Percentiles rank a stretch among this genome's conserved stretches.
phyloP scores from a whole-genome alignment of 164 flowering plant species.

The Piper longum region DNA sequence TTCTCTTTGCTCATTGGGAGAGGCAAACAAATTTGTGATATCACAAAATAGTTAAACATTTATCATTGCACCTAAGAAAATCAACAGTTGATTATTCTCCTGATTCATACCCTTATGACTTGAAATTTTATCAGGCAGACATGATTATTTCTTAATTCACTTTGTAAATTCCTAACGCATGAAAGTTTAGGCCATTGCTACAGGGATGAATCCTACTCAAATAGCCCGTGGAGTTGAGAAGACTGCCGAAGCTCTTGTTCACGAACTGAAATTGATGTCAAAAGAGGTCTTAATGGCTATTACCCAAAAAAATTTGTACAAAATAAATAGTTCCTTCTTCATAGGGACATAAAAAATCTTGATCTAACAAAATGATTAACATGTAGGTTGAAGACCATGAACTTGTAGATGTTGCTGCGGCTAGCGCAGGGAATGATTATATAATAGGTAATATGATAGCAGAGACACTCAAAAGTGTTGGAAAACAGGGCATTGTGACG shows the following conservation, averaged over 20 bases:
- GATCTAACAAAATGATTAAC: not conserved
- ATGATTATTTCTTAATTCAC: no score
- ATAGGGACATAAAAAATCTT: not conserved
- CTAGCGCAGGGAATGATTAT: slow-evolving; percentile 86
- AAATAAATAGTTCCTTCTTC: not conserved
- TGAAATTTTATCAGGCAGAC: no score
- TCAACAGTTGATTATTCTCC: no score
- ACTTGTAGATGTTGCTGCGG: slow-evolving; percentile 79
- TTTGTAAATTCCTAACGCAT: not conserved
- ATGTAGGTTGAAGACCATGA: slow-evolving; percentile 78
- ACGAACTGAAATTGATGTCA: slow-evolving; percentile 70
- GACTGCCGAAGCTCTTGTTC: slow-evolving; percentile 68
- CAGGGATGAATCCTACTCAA: slow-evolving; percentile 75
- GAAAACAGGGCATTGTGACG: slow-evolving; percentile 56
- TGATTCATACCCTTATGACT: not conserved
- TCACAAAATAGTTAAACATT: no score
- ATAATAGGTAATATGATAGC: slow-evolving; percentile 75
- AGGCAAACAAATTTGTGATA: not conserved
- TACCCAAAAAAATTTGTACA: no score
- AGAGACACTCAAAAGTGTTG: slow-evolving; percentile 61
- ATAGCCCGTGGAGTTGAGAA: slow-evolving; percentile 73
- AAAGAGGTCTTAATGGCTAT: slow-evolving; percentile 37
- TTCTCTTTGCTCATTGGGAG: not conserved
- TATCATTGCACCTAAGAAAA: not conserved
- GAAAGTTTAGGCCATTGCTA: slow-evolving; percentile 46